Base-by-base conservation (phyloP, 192 early-diverging fungal genomes). In the Lunasporangiospora selenospora region DNA sequence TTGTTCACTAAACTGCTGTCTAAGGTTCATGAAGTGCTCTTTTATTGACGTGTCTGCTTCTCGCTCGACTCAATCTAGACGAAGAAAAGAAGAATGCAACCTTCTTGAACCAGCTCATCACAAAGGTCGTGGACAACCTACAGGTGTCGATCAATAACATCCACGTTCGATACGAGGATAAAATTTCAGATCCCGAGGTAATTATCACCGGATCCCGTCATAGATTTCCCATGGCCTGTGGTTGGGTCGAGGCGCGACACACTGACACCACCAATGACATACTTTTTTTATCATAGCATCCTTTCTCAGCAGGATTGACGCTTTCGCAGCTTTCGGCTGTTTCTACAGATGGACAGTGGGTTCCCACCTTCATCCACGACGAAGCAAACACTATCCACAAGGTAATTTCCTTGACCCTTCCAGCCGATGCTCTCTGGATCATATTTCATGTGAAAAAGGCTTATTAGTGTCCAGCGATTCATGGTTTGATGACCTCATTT, bases 51-150 rank as follows among this genome's bases (percentile, higher is more conserved):
- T n/a, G n/a, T n/a, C n/a, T n/a, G n/a, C n/a, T n/a, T n/a, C n/a
- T n/a, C 52, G 36, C 4, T 39, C n/a, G n/a, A n/a, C n/a, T n/a
- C n/a, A n/a, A n/a, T n/a, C n/a, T 46, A 43, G 84, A 75, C 27
- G 82, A 83, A 19, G 82, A 88, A 57, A 79, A 83, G 45, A 90
- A 93, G 58, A 88, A 94, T 58, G 85, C 88, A n/a, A 88, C 92
- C 13, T 97, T 96, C 73, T 67, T 95, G 26, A 88, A 91, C 47
- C 93, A 94, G 77, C 81, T 99, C 30, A 82, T 92, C 24, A 90
- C 94, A 12, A 97, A 96, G 75, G 93, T 99, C 30, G 85, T 99
- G 4, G 96, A 99, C 66, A 99, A 99, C 65, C 67, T 99, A 39
- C 96, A 99, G 55, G 86, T 99, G 7, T 88, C 91, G 9, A 95